These are phyloP conservation scores for Inonotus obliquus DNA, from an alignment of 1,284 basidiomycete species.

Conservation along the genomic window DNA sequence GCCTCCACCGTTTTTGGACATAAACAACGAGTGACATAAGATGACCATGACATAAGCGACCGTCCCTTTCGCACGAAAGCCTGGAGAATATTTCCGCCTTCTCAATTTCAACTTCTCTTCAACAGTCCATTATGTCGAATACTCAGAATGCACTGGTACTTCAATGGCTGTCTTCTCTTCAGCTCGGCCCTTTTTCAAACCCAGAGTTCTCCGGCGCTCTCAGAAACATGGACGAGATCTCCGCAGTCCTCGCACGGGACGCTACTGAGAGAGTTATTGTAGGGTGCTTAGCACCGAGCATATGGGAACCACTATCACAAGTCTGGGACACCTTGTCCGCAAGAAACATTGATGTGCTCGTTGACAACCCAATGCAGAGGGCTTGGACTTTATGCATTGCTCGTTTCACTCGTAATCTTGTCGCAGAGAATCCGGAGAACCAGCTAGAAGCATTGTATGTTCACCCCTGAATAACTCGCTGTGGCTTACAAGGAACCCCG, in stretches of 20 bases:
- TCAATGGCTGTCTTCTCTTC: background rate
- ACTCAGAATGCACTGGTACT: background rate
- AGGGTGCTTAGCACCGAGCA: constrained; percentile 4
- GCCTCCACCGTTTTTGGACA: background rate
- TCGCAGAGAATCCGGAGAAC: constrained; percentile 61
- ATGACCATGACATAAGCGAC: background rate
- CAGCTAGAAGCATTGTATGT: constrained; percentile 65
- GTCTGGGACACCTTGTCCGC: constrained; percentile 8
- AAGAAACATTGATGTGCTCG: background rate
- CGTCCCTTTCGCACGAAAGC: background rate
- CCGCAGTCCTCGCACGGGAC: constrained; percentile 4
- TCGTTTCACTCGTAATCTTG: constrained; percentile 73
- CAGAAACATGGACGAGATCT: constrained; percentile 5
- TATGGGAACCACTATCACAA: constrained; percentile 10
- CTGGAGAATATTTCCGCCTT: background rate
- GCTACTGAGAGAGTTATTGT: constrained; percentile 4
- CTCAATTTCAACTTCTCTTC: too few relatives aligned
- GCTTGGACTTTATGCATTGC: constrained; percentile 40
- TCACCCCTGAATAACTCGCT: background rate
- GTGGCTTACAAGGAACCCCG: background rate
- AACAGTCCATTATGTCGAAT: background rate
- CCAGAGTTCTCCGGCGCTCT: background rate
- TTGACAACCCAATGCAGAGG: background rate
- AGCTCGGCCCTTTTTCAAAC: background rate
- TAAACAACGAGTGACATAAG: background rate